Evolutionary conservation across 495 filamentous ascomycete genomes (phyloP).

Genomic region (Penicillium samsonianum): DNA sequence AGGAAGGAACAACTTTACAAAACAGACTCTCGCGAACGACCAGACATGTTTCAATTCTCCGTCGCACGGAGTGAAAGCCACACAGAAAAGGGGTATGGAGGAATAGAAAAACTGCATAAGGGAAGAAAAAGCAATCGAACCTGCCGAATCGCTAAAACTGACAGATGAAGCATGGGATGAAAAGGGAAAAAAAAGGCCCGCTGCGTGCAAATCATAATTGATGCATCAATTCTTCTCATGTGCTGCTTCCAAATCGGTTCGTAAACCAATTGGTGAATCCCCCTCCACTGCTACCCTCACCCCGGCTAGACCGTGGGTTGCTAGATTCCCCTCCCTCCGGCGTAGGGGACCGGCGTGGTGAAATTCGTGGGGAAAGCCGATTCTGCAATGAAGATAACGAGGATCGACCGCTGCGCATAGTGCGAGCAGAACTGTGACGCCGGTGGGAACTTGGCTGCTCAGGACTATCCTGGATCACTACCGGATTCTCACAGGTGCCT

Average conservation of each 20-base stretch:
- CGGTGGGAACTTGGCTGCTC: slow-evolving; percentile 19
- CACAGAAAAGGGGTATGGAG: slow-evolving; percentile 8
- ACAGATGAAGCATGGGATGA: not conserved
- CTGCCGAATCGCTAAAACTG: slow-evolving; percentile 8
- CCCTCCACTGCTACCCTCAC: slow-evolving; percentile 33
- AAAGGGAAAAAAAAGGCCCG: not conserved
- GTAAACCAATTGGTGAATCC: slow-evolving; percentile 38
- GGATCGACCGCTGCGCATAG: slow-evolving; percentile 23
- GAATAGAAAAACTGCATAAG: not conserved
- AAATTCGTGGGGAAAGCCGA: slow-evolving; percentile 1
- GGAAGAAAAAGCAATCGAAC: not conserved
- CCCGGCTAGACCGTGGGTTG: slow-evolving; percentile 22
- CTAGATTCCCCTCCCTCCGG: slow-evolving; percentile 14
- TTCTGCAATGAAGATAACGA: slow-evolving; percentile 19
- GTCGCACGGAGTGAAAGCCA: not conserved
- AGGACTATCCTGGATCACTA: slow-evolving; percentile 33
- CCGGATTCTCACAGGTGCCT: slow-evolving; percentile 38
- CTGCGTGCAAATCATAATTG: not conserved
- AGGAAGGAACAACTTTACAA: not conserved
- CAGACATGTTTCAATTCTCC: not conserved
- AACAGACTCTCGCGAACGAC: not conserved
- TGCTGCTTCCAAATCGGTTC: slow-evolving; percentile 35
- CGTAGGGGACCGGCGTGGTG: slow-evolving; percentile 8
- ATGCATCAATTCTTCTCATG: not conserved
- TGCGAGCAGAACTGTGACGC: slow-evolving; percentile 26